Base-by-base conservation (phyloP, 192 early-diverging fungal species). In the Coemansia asiatica region DNA sequence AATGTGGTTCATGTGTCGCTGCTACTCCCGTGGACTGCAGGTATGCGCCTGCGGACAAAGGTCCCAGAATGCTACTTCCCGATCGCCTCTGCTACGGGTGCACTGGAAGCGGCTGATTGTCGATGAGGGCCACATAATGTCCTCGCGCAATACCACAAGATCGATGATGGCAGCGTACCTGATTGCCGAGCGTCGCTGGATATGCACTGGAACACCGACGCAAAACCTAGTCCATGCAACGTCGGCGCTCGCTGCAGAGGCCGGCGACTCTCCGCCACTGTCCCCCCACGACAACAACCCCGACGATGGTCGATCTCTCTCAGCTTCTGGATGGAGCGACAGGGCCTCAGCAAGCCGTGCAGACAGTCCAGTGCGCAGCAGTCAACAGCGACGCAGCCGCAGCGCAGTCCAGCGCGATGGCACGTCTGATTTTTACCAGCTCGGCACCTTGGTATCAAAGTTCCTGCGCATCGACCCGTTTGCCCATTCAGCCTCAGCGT, bases 61-160 rank as follows among this genome's bases (percentile, higher is more conserved):
- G 23, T 59, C 6, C 27, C 74, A 63, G 22, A 60, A 33, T 26
- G 72, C 69, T 1, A 16, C 49, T 2, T 72, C 75, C 44, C 68
- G 84, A 16, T 91, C 90, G 2, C 90, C 92, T 22, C 71, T 94
- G 5, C 81, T 88, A 40, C 81, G 85, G 21, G 78, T 95, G 1
- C 86, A 86, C 19, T 95, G 91, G 90, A 86, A 90, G 57, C 77
- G 93, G 21, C 61, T 95, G 22, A 88, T 95, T 59, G 87, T 93
- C 12, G 93, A 95, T 60, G 93, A 95, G 60, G 93, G 93, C 7
- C 91, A 93, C 53, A 79, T 82, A 33, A 83, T 94, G 85, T 83
- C 85, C 4, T 57, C 77, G 16, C 81, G 71, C 72, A 61, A 75
- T 63, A 63, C 86, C 69, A 62, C 70, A 10, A 61, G 79, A 31